Conservation (phyloP, 2,329 filamentous ascomycete species). For the Phialemoniopsis sp. region DNA sequence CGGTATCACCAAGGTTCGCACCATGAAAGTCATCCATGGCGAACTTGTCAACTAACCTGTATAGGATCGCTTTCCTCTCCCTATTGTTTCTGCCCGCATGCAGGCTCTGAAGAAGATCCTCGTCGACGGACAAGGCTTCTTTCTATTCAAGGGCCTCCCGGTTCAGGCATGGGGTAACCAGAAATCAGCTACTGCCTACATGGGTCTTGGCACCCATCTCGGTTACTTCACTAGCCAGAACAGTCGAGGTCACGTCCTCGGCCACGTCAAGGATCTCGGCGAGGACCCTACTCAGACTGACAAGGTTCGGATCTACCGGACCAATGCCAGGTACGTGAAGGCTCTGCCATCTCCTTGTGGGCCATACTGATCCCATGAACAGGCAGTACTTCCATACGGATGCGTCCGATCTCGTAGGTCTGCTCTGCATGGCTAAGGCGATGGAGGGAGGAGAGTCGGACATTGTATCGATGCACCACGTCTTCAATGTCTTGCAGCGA, state of each 20-base stretch:
- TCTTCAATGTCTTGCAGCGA: slow-evolving; percentile 69
- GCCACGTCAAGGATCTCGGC: slow-evolving; percentile 77
- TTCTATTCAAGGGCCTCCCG: slow-evolving; percentile 77
- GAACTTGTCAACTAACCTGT: no score
- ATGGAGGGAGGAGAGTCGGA: slow-evolving; percentile 77
- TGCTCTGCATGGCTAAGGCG: slow-evolving; percentile 70
- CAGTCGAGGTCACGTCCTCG: slow-evolving; percentile 71
- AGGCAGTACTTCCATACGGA: slow-evolving; percentile 74
- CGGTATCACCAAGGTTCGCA: slow-evolving; percentile 44
- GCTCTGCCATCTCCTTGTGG: no score
- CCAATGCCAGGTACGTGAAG: slow-evolving; percentile 43
- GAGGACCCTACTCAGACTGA: slow-evolving; percentile 73
- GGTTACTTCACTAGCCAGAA: slow-evolving; percentile 83
- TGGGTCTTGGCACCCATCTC: slow-evolving; percentile 74
- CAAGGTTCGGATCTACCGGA: slow-evolving; percentile 79
- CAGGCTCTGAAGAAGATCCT: slow-evolving; percentile 22
- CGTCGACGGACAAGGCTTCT: slow-evolving; percentile 76
- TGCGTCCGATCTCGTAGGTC: slow-evolving; percentile 71
- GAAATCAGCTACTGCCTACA: slow-evolving; percentile 76
- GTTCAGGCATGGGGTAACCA: slow-evolving; percentile 67
- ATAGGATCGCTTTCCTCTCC: no score
- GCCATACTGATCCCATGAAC: no score
- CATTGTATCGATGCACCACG: slow-evolving; percentile 67
- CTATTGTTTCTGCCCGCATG: background rate
- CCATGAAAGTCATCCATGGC: no score